Evolutionary conservation across 345 rosid genomes (phyloP).

Genomic region (Hevea brasiliensis): DNA sequence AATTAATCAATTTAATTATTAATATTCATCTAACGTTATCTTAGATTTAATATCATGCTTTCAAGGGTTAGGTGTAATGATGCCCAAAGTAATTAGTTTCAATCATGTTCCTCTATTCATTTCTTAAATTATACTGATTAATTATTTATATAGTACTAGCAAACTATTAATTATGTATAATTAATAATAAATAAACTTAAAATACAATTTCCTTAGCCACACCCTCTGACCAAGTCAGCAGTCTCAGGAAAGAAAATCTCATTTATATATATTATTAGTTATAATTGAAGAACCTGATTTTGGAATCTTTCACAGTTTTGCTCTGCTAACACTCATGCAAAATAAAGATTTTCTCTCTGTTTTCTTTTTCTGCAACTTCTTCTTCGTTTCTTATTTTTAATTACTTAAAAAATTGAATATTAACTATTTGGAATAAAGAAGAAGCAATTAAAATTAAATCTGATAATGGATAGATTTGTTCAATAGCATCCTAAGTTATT

Average conservation of each 20-base stretch:
- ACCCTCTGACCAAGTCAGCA: constrained; percentile 37
- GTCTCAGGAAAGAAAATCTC: background rate
- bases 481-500: constrained; percentile 51
- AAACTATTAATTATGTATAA: too few species aligned
- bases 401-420: too few species aligned
- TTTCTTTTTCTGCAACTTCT: background rate
- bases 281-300: constrained; percentile 28
- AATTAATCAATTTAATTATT: too few species aligned
- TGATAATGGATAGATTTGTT: constrained; percentile 47
- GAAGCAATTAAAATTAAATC: background rate
- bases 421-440: too few species aligned
- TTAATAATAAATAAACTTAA: background rate
- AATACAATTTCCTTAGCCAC: background rate
- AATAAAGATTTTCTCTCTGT: constrained; percentile 16
- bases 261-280: constrained; percentile 18
- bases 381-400: background rate
- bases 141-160: too few species aligned
- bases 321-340: constrained; percentile 6
- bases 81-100: background rate
- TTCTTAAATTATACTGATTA: too few species aligned
- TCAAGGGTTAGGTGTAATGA: constrained; percentile 3
- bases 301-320: constrained; percentile 36
- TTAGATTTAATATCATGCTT: background rate
- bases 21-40: too few species aligned
- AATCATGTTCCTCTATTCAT: background rate